Base-by-base conservation (phyloP, 306 rosid genomes). In the Sindora glabra region DNA sequence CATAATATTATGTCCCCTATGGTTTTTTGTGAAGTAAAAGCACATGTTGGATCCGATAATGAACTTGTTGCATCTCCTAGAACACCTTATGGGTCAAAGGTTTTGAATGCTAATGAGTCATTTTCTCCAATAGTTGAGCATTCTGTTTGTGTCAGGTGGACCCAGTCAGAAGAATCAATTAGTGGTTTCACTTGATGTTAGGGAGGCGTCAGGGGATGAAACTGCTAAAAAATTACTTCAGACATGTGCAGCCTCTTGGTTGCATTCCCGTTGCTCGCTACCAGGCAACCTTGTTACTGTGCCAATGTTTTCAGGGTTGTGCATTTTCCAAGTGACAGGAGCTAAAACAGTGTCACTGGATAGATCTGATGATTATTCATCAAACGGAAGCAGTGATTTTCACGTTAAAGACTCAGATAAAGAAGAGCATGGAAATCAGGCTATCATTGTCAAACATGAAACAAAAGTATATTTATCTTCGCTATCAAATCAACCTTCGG, bases 241-340 rank as follows among this genome's bases (percentile, higher is more conserved):
- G 75, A 70, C 65, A 0, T 65, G 77, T 44, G 85, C 89, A 15
- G 48, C 75, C 38, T 62, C 73, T 14, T 80, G 79, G 83, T 56
- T 91, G 62, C 47, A 56, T 74, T 75, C 85, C 76, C 89, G 86
- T 13, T 58, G 67, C 67, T 64, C 88, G 61, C 84, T 88, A 41
- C 67, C 41, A 8, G 95, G 96, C 68, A 91, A 91, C 77, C 59
- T 85, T 67, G 84, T 91, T 44, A 64, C 56, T 18, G 52, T 87
- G 21, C 86, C 87, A 24, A 66, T 81, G 65, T 69, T 85, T 69
- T 83, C 95, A 32, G 83, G 79, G 54, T 14, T 68, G 42, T 85
- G 77, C 58, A 30, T 73, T 63, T 80, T 87, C 65, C 81, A 34
- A 42, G 95, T 91, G 26, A 39, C 55, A 47, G 81, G 79, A 42